These are phyloP conservation scores for Iberis pinnata DNA, from an alignment of 345 rosid species.

Conservation along the genomic window DNA sequence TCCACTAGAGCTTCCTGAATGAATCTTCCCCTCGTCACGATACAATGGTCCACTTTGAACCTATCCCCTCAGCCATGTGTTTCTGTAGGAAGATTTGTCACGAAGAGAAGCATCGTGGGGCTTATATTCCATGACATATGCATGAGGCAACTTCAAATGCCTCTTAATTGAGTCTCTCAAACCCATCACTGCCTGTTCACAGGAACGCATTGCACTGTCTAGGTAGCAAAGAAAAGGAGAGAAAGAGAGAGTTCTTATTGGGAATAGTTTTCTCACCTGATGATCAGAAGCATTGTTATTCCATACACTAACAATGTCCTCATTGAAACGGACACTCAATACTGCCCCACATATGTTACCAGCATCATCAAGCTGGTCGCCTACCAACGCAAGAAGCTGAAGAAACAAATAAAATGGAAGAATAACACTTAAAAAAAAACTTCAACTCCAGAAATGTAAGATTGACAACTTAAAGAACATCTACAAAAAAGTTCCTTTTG, in stretches of 20 bases:
- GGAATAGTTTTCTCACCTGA: conserved; percentile 43
- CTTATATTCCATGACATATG: conserved; percentile 96
- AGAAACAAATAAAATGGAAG: conserved; percentile 2
- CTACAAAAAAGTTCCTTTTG: conserved; percentile 10
- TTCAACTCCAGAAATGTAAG: not conserved
- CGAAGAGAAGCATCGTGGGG: conserved; percentile 89
- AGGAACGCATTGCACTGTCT: not conserved
- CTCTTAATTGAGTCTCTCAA: conserved; percentile 77
- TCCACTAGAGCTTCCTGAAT: not conserved
- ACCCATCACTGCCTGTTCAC: conserved; percentile 77
- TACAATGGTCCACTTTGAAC: not conserved
- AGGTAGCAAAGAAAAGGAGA: conserved; percentile 2
- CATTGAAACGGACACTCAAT: conserved; percentile 82
- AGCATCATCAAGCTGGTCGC: conserved; percentile 81
- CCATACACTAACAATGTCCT: conserved; percentile 90
- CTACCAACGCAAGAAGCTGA: conserved; percentile 89
- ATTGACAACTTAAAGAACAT: not conserved
- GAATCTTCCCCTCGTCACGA: conserved; percentile 11
- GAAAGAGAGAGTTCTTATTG: not conserved
- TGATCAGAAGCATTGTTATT: conserved; percentile 88
- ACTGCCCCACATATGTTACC: conserved; percentile 90
- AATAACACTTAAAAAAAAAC: not conserved
- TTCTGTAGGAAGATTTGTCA: conserved; percentile 85
- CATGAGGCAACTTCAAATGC: conserved; percentile 82
- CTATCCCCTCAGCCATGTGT: conserved; percentile 95